phyloP scores from a whole-genome alignment of 2,329 filamentous ascomycete species.

The Cladosporium sp. region DNA sequence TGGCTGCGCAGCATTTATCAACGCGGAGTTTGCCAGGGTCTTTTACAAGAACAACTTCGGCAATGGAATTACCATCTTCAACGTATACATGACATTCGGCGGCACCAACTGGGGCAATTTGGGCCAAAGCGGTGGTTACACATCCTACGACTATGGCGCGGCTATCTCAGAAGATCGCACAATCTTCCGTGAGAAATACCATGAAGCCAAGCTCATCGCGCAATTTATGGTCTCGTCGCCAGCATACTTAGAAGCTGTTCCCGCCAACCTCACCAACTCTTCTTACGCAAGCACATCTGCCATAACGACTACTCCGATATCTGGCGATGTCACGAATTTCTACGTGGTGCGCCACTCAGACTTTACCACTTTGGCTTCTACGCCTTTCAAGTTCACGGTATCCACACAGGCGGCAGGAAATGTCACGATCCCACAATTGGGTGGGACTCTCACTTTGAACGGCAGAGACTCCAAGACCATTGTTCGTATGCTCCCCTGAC shows the following conservation, averaged over 20 bases:
- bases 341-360: slow-evolving; percentile 66
- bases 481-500: slow-evolving; percentile 40
- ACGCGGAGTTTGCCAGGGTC: slow-evolving; percentile 74
- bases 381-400: slow-evolving; percentile 65
- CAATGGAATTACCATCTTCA: slow-evolving; percentile 60
- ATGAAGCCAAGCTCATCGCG: slow-evolving; percentile 73
- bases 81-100: slow-evolving; percentile 73
- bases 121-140: slow-evolving; percentile 64
- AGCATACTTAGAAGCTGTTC: slow-evolving; percentile 64
- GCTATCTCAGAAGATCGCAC: slow-evolving; percentile 70
- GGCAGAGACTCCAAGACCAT: slow-evolving; percentile 69
- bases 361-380: slow-evolving; percentile 60
- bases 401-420: slow-evolving; percentile 60
- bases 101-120: slow-evolving; percentile 62
- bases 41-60: slow-evolving; percentile 65
- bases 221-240: slow-evolving; percentile 75
- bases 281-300: slow-evolving; percentile 55
- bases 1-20: slow-evolving; percentile 65
- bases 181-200: slow-evolving; percentile 73
- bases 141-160: slow-evolving; percentile 63
- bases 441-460: slow-evolving; percentile 58
- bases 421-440: slow-evolving; percentile 61
- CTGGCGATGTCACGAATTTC: slow-evolving; percentile 59
- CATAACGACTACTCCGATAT: slow-evolving; percentile 64
- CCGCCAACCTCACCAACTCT: slow-evolving; percentile 53